These are phyloP conservation scores for Komagataella kurtzmanii DNA, from an alignment of 805 yeast species.

Conservation along the genomic window DNA sequence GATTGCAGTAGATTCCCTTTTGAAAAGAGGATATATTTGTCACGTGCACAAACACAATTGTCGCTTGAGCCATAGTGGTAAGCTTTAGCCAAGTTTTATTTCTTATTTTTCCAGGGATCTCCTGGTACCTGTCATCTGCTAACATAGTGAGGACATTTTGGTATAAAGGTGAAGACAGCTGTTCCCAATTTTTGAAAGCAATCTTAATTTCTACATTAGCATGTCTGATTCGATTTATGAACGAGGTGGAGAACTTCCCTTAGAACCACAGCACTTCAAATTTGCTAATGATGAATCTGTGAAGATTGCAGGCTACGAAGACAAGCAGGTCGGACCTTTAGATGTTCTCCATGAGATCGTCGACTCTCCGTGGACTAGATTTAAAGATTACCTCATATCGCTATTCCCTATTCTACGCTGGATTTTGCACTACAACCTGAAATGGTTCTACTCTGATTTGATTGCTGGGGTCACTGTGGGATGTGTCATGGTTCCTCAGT, in stretches of 20 bases:
- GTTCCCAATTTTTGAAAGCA: neutral
- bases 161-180: neutral
- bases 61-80: neutral
- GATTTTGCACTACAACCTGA: constrained; percentile 70
- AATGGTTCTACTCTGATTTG: constrained; percentile 73
- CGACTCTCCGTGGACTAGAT: constrained; percentile 20
- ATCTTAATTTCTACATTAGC: neutral
- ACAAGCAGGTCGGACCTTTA: constrained; percentile 10
- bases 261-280: neutral
- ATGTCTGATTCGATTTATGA: neutral
- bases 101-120: too few species aligned
- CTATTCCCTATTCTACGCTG: constrained; percentile 74
- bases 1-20: too few species aligned
- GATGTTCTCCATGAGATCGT: constrained; percentile 16
- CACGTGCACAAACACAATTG: neutral
- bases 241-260: neutral
- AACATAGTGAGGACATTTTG: neutral
- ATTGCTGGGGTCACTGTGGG: constrained; percentile 94
- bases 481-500: constrained; percentile 84
- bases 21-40: too few species aligned
- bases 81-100: neutral
- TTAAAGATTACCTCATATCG: constrained; percentile 35
- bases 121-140: neutral
- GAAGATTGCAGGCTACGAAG: constrained; percentile 9
- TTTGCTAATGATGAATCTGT: neutral